Conservation (phyloP, 495 filamentous ascomycete genomes). For the Hypoxylon rickii region DNA sequence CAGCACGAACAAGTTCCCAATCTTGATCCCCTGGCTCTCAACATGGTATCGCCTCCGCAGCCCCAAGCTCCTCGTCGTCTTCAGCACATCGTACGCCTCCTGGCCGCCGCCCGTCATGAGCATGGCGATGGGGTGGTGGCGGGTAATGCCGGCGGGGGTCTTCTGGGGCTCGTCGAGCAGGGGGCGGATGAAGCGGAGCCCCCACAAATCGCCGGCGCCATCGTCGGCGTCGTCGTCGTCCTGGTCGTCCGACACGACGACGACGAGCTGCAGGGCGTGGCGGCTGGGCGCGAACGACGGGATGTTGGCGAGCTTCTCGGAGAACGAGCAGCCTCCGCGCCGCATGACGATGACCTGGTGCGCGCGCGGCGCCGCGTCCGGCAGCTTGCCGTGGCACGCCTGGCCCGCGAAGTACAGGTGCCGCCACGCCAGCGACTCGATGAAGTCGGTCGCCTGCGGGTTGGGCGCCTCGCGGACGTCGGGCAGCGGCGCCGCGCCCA, state of each 20-base stretch:
- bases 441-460: conserved; percentile 44
- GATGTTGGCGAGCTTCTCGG: conserved; percentile 80
- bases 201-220: conserved; percentile 34
- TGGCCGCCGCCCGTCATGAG: conserved; percentile 83
- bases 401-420: conserved; percentile 72
- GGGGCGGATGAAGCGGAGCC: conserved; percentile 60
- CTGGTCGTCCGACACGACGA: conserved; percentile 76
- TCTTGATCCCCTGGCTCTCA: conserved; percentile 76
- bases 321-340: conserved; percentile 85
- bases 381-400: conserved; percentile 67
- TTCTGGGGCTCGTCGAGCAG: conserved; percentile 76
- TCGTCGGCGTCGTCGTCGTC: conserved; percentile 38
- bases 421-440: conserved; percentile 61
- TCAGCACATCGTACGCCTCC: conserved; percentile 65
- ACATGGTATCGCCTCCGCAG: conserved; percentile 79
- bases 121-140: conserved; percentile 78
- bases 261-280: conserved; percentile 71
- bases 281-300: conserved; percentile 70
- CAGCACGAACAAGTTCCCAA: conserved; percentile 79
- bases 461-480: conserved; percentile 62
- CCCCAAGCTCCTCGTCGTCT: conserved; percentile 64
- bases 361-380: conserved; percentile 60
- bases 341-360: conserved; percentile 83
- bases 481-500: conserved; percentile 76
- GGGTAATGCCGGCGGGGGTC: conserved; percentile 69